phyloP scores from a whole-genome alignment of 352 stramenopile species.

The Globisporangium megalacanthum region DNA sequence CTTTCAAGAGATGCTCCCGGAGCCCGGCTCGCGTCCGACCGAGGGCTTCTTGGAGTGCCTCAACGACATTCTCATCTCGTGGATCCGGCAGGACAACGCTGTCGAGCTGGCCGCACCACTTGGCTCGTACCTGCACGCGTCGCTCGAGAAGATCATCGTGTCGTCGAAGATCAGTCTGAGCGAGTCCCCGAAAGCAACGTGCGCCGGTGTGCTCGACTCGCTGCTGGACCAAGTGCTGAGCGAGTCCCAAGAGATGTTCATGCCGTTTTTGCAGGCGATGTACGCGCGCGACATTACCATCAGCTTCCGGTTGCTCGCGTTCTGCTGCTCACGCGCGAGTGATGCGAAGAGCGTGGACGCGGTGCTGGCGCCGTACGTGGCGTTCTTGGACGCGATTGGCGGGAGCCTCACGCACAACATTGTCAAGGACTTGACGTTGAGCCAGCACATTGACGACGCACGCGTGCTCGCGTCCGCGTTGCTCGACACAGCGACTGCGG shows the following conservation, averaged over 20 bases:
- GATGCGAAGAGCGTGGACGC: conserved; percentile 44
- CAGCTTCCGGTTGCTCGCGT: conserved; percentile 65
- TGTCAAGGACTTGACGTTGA: conserved; percentile 64
- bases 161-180: conserved; percentile 65
- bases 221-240: conserved; percentile 80
- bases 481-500: conserved; percentile 13
- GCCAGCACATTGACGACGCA: conserved; percentile 77
- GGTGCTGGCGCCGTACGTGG: conserved; percentile 54
- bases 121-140: conserved; percentile 56
- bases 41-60: conserved; percentile 75
- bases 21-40: conserved; percentile 50
- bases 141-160: conserved; percentile 71
- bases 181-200: conserved; percentile 55
- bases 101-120: conserved; percentile 54
- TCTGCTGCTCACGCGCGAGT: conserved; percentile 57
- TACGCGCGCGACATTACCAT: conserved; percentile 66
- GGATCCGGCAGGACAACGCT: conserved; percentile 73
- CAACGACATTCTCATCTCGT: conserved; percentile 81
- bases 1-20: conserved; percentile 68
- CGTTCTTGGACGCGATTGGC: conserved; percentile 54
- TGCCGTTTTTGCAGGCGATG: conserved; percentile 82
- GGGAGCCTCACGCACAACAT: conserved; percentile 41
- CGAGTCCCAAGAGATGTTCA: conserved; percentile 56
- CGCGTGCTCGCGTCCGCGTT: conserved; percentile 52
- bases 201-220: conserved; percentile 62